A percentile compares a stretch with the other conserved stretches of the same genome.
Conservation (phyloP, 768 basidiomycete species). For the Boletus rufocinnamomeus region DNA sequence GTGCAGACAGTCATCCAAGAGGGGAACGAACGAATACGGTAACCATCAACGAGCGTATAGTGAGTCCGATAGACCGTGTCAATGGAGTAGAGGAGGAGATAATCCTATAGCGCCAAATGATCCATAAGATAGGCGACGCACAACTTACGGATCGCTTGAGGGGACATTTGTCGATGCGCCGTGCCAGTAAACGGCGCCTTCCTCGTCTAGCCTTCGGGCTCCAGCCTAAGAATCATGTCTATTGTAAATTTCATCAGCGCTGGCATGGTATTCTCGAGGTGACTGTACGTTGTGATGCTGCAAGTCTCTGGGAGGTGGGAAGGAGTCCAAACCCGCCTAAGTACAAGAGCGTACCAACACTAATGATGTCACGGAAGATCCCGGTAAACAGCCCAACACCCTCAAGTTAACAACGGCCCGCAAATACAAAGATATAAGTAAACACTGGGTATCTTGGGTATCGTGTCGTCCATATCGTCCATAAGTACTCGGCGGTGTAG, state of each 20-base stretch:
- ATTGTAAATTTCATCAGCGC: background rate
- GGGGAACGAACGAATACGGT: background rate
- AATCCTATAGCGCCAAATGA: background rate
- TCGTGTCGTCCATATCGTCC: constrained; percentile 1
- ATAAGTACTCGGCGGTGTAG: background rate
- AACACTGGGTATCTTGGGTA: constrained; percentile 1
- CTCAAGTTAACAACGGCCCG: no score
- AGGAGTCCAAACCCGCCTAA: no score
- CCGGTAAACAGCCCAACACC: background rate
- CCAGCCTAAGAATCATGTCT: background rate
- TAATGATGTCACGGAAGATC: background rate
- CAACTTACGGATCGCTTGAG: background rate
- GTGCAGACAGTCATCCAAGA: background rate
- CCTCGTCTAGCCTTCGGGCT: background rate
- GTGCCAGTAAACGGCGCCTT: no score
- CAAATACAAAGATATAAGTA: background rate
- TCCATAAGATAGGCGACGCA: background rate
- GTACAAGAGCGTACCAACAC: background rate
- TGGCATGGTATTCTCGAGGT: background rate
- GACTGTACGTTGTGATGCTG: background rate
- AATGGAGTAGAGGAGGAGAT: background rate
- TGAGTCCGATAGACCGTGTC: background rate
- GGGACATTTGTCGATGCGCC: background rate
- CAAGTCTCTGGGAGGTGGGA: background rate
- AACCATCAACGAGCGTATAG: no score